Conservation (phyloP, 352 stramenopile genomes). For the Globisporangium parvum region DNA sequence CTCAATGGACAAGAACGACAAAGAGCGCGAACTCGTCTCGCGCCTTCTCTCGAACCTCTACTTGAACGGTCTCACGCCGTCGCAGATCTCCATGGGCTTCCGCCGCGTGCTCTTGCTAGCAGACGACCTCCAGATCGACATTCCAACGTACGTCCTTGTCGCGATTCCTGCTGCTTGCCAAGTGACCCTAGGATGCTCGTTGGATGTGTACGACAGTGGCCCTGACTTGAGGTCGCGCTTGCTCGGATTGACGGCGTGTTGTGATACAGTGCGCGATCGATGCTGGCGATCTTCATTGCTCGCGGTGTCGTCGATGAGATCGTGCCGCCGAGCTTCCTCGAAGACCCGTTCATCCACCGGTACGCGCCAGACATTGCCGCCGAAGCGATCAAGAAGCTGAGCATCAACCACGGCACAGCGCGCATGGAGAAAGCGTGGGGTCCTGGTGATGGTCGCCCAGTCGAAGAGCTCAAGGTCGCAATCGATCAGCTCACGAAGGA, state of each 20-base stretch:
- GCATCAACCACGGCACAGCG: constrained; percentile 94
- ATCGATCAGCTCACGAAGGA: constrained; percentile 96
- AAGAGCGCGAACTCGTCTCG: constrained; percentile 90
- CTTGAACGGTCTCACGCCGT: constrained; percentile 76
- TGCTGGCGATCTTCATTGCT: constrained; percentile 96
- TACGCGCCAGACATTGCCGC: constrained; percentile 94
- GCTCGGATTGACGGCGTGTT: background rate
- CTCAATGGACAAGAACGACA: constrained; percentile 91
- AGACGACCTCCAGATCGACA: constrained; percentile 96
- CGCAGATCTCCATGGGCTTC: constrained; percentile 90
- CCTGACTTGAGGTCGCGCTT: background rate
- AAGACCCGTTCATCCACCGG: constrained; percentile 92
- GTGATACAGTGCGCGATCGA: constrained; percentile 61
- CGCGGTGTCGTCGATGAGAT: constrained; percentile 98
- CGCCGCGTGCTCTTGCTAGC: constrained; percentile 94
- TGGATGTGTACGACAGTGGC: no score
- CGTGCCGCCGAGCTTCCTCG: constrained; percentile 95
- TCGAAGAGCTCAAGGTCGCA: constrained; percentile 91
- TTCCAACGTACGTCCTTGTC: constrained; percentile 63
- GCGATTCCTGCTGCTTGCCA: no score
- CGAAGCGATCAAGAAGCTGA: constrained; percentile 95
- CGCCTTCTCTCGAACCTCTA: constrained; percentile 92
- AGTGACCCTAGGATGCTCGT: background rate
- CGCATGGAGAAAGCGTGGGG: constrained; percentile 97
- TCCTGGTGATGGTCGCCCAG: constrained; percentile 87